Evolutionary conservation across 305 asterid species (phyloP).

Genomic region (Solanum hybrid): DNA sequence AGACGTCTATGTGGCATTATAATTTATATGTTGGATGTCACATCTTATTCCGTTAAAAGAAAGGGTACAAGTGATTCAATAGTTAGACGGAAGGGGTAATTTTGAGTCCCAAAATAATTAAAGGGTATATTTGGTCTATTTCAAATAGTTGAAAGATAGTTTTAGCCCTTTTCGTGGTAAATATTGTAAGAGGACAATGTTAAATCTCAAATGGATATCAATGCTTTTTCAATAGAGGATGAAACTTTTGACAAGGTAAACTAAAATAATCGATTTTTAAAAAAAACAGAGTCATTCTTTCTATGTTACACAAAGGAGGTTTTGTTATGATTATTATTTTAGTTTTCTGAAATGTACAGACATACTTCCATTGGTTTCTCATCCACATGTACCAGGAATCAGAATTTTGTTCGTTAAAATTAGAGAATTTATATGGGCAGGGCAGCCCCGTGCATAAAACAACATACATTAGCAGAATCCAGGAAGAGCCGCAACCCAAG

Average conservation of each 20-base stretch:
- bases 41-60: background rate
- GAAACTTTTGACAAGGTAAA: background rate
- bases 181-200: background rate
- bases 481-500: background rate
- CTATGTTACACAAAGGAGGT: background rate
- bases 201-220: background rate
- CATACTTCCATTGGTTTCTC: background rate
- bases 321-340: background rate
- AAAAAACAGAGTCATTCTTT: too few relatives aligned
- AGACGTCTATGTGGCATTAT: too few relatives aligned
- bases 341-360: background rate
- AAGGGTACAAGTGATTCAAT: background rate
- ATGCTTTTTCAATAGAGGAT: background rate
- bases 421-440: background rate
- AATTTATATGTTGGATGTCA: background rate
- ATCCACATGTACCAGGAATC: background rate
- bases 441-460: background rate
- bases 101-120: background rate
- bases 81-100: rapidly evolving
- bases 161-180: rapidly evolving
- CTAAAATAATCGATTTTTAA: background rate
- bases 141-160: background rate
- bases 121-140: background rate
- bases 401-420: background rate
- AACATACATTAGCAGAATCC: background rate